Percentiles rank a stretch among this genome's conserved stretches.
These are phyloP conservation scores for Tuber melanosporum DNA, from an alignment of 495 filamentous ascomycete genomes.

Conservation along the genomic window DNA sequence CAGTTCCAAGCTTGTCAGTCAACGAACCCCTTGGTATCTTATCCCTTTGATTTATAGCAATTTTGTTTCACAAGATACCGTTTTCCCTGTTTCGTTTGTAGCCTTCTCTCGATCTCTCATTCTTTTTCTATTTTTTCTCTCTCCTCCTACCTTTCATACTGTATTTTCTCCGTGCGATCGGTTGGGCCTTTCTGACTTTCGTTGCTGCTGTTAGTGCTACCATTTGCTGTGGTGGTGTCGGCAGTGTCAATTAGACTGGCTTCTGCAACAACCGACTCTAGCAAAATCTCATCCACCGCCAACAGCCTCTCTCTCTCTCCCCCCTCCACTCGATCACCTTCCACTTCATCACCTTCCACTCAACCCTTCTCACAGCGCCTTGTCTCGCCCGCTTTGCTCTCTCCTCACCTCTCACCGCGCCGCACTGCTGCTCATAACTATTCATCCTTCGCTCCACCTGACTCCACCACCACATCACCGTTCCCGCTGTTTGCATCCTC, in stretches of 20 bases:
- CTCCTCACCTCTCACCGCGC: not conserved
- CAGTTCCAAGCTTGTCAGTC: not conserved
- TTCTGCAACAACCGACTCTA: not conserved
- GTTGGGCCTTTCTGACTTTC: not conserved
- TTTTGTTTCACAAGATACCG: no score
- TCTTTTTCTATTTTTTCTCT: constrained; percentile 7
- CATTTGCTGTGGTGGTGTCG: not conserved
- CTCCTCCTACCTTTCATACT: not conserved
- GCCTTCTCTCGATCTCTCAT: constrained; percentile 22
- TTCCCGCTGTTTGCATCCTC: not conserved
- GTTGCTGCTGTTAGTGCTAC: not conserved
- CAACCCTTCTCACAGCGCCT: not conserved
- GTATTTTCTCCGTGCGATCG: not conserved
- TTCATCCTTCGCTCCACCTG: not conserved
- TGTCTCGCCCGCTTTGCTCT: not conserved
- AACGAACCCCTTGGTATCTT: not conserved
- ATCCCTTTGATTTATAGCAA: not conserved
- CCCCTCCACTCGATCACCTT: not conserved
- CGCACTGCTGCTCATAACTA: not conserved
- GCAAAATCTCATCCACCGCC: not conserved
- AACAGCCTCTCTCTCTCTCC: not conserved
- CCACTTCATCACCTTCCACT: not conserved
- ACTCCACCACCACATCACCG: not conserved
- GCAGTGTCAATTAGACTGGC: not conserved
- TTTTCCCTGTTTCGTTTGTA: constrained; percentile 13